These are phyloP conservation scores for Medicago ruthenica DNA, from an alignment of 306 rosid genomes.

Conservation along the genomic window DNA sequence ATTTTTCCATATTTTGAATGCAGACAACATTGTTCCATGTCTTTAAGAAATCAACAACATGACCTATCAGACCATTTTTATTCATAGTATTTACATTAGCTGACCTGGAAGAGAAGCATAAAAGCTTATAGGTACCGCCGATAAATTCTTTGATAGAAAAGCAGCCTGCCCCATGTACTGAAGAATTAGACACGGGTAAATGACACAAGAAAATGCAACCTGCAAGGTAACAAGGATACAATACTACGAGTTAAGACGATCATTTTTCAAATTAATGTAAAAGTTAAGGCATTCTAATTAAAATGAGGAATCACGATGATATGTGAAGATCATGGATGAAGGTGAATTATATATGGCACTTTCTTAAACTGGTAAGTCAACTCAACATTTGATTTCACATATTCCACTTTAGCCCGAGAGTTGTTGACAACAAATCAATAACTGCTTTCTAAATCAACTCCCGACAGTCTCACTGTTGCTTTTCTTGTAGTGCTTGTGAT, in stretches of 20 bases:
- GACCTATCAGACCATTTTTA: constrained; percentile 23
- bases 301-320: constrained; percentile 28
- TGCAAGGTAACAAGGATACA: constrained; percentile 49
- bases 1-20: constrained; percentile 31
- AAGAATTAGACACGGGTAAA: constrained; percentile 80
- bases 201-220: constrained; percentile 69
- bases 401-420: constrained; percentile 32
- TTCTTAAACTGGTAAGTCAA: constrained; percentile 28
- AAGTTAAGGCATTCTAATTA: constrained; percentile 26
- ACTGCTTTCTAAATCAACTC: constrained; percentile 26
- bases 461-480: constrained; percentile 29
- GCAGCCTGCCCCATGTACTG: constrained; percentile 98
- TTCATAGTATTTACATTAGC: constrained; percentile 42
- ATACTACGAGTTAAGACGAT: constrained; percentile 31
- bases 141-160: constrained; percentile 78
- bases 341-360: constrained; percentile 4
- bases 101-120: constrained; percentile 91
- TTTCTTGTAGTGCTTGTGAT: constrained; percentile 23
- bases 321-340: constrained; percentile 29
- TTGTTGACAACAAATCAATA: constrained; percentile 26
- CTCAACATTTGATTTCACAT: constrained; percentile 23
- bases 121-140: constrained; percentile 71
- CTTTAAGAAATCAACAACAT: constrained; percentile 33
- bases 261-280: constrained; percentile 33
- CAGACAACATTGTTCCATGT: constrained; percentile 19